Base-by-base conservation (phyloP, 176 grass and related monocot species). In the Carex myosuroides region DNA sequence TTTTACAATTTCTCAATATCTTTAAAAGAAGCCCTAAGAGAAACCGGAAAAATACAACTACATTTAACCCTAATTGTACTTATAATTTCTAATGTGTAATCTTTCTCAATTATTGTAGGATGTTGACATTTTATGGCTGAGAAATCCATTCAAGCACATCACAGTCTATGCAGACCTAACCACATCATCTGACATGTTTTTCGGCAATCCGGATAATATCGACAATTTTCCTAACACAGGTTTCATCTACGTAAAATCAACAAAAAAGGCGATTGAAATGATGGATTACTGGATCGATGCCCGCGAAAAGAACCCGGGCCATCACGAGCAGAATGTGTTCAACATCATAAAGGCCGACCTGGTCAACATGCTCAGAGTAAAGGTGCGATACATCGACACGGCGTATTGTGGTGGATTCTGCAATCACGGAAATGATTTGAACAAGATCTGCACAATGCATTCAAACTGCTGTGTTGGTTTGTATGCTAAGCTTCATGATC, bases 381-480 rank as follows among this genome's bases (percentile, higher is more conserved):
- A 59, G 8, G 69, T 97, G 0, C 86, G 17, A 71, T 94, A 89
- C 67, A 63, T 94, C 0, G 84, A 92, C 87, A 82, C 95, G 16
- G 71, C 81, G 0, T 85, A 81, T 66, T 83, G 90, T 3, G 90
- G 86, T 2, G 94, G 94, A 0, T 94, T 97, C 54, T 97, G 94
- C 22, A 92, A 78, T 67, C 78, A 90, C 5, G 90, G 89, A 0
- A 91, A 86, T 26, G 89, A 94, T 22, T 32, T 97, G 0, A 5
- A 52, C 55, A 94, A 87, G 87, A 88, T 94, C 1, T 94, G 89
- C 79, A 97, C 92, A 1, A 97, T 97, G 92, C 95, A 97, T 14
- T 87, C 95, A 5, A 97, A 97, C 18, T 97, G 95, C 21, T 97
- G 95, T 32, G 81, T 97, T 1, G 90, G 95, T 0, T 70, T 94